Evolutionary conservation across 2,329 filamentous ascomycete genomes (phyloP).

Genomic region (Blastomyces silverae): DNA sequence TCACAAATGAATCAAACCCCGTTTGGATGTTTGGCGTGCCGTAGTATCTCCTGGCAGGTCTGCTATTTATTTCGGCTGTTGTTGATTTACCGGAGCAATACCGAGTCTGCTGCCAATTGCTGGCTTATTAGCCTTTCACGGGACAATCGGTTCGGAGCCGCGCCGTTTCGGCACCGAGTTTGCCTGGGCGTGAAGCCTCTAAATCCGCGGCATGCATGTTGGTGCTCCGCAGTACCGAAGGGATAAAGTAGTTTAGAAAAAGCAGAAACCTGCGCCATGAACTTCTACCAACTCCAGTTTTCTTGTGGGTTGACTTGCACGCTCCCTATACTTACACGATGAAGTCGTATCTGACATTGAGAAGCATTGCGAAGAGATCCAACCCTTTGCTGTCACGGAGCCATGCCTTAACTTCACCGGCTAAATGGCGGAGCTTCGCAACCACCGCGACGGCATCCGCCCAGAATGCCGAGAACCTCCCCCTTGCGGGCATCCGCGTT

Average conservation of each 20-base stretch:
- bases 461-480: conserved; percentile 45
- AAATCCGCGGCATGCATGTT: no score
- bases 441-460: conserved; percentile 37
- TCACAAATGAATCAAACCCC: neutral
- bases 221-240: neutral
- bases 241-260: neutral
- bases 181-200: neutral
- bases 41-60: neutral
- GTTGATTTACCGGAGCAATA: neutral
- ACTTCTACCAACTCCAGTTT: neutral
- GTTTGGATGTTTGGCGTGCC: neutral
- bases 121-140: neutral
- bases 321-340: conserved; percentile 9
- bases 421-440: conserved; percentile 35
- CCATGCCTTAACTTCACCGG: conserved; percentile 27
- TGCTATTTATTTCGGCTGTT: neutral
- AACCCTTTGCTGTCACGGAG: conserved; percentile 10
- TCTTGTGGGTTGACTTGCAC: neutral
- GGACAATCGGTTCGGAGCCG: neutral
- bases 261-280: neutral
- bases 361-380: conserved; percentile 12
- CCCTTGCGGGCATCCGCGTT: conserved; percentile 78
- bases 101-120: neutral
- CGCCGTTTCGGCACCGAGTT: neutral
- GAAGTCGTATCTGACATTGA: conserved; percentile 16